These are phyloP conservation scores for Aspergillus affinis DNA, from an alignment of 495 filamentous ascomycete species.

Conservation along the genomic window DNA sequence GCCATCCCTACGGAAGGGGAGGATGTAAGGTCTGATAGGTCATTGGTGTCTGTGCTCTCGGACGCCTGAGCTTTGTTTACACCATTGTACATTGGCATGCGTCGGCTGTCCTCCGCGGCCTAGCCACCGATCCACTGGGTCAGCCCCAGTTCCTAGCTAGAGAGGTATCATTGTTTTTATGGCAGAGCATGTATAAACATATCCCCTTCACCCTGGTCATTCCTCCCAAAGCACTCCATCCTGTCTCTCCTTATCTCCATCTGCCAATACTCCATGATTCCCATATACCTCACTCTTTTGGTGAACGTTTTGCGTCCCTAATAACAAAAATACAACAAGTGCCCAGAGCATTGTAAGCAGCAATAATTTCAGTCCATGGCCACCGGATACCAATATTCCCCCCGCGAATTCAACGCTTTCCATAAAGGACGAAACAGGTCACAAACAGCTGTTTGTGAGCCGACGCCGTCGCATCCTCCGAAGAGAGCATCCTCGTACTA, in stretches of 20 bases:
- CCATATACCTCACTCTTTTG: slow-evolving; percentile 11
- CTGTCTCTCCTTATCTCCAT: slow-evolving; percentile 13
- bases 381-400: slow-evolving; percentile 35
- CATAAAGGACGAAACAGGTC: slow-evolving; percentile 36
- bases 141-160: slow-evolving; percentile 3
- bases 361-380: slow-evolving; percentile 44
- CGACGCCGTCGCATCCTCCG: slow-evolving; percentile 33
- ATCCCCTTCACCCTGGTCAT: slow-evolving; percentile 33
- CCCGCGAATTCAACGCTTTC: slow-evolving; percentile 38
- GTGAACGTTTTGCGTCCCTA: slow-evolving; percentile 15
- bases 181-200: slow-evolving; percentile 41
- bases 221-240: slow-evolving; percentile 5
- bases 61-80: slow-evolving; percentile 44
- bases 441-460: slow-evolving; percentile 34
- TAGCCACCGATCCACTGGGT: slow-evolving; percentile 22
- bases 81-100: slow-evolving; percentile 43
- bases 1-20: slow-evolving; percentile 44
- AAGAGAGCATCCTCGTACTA: slow-evolving; percentile 38
- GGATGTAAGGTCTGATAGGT: slow-evolving; percentile 49
- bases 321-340: slow-evolving; percentile 3
- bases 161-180: slow-evolving; percentile 25
- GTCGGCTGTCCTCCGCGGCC: slow-evolving; percentile 30
- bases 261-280: slow-evolving; percentile 3
- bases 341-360: not conserved
- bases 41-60: slow-evolving; percentile 39